Evolutionary conservation across 257 asterid genomes (phyloP).

Genomic region (Solanum pinnatisectum): DNA sequence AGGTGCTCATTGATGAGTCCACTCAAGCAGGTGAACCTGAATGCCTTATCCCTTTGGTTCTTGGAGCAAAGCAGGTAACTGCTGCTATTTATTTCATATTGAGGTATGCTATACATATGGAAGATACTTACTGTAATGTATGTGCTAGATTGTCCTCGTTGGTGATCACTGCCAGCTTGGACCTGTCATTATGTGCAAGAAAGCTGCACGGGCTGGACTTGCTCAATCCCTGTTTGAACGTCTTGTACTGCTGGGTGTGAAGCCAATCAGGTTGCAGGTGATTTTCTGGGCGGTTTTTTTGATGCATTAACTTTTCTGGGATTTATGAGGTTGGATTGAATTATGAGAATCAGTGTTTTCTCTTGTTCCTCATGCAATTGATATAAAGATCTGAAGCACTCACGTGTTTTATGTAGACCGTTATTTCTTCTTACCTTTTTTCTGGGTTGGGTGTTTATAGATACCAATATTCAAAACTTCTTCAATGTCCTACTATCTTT

Average conservation of each 20-base stretch:
- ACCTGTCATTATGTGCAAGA: constrained; percentile 99
- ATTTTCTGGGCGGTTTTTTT: constrained; percentile 6
- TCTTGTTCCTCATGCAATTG: not conserved
- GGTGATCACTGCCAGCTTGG: constrained; percentile 99
- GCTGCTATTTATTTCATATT: not conserved
- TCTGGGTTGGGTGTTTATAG: not conserved
- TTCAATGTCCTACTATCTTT: not conserved
- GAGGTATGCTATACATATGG: not conserved
- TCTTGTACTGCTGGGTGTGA: constrained; percentile 91
- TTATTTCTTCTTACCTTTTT: not conserved
- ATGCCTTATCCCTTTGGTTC: constrained; percentile 95
- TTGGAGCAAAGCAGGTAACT: constrained; percentile 87
- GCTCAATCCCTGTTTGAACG: constrained; percentile 97
- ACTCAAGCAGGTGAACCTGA: constrained; percentile 98
- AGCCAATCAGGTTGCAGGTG: constrained; percentile 97
- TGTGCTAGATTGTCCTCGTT: constrained; percentile 70
- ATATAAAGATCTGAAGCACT: not conserved
- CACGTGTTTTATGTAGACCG: not conserved
- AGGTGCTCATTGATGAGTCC: constrained; percentile 99
- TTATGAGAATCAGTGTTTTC: not conserved
- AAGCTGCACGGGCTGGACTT: constrained; percentile 98
- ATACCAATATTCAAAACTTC: not conserved
- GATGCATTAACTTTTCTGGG: not conserved
- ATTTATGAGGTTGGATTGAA: not conserved
- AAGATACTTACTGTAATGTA: not conserved